Percentiles rank a stretch among this genome's conserved stretches.
Conservation (phyloP, 2,329 filamentous ascomycete genomes). For the Exophiala lecanii-corni region DNA sequence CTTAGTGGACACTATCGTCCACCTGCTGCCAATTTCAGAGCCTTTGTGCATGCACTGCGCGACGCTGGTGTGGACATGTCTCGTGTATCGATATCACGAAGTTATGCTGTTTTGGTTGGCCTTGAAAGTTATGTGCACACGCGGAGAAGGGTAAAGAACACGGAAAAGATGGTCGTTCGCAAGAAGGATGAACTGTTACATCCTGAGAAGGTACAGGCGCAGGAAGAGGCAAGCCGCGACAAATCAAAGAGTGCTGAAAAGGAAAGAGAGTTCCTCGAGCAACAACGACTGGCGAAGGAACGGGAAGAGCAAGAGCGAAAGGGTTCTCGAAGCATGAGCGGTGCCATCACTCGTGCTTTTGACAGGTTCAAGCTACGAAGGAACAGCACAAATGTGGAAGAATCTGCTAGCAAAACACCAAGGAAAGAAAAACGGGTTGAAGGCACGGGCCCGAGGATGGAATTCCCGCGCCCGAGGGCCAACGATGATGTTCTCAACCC, state of each 20-base stretch:
- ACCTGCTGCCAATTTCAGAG: slow-evolving; percentile 73
- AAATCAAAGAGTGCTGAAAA: slow-evolving; percentile 59
- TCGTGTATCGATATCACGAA: slow-evolving; percentile 71
- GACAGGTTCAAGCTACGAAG: slow-evolving; percentile 5
- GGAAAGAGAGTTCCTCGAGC: slow-evolving; percentile 49
- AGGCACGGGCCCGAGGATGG: slow-evolving; percentile 28
- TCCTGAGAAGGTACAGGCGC: slow-evolving; percentile 52
- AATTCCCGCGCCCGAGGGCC: slow-evolving; percentile 27
- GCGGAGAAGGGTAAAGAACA: slow-evolving; percentile 58
- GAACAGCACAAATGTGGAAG: slow-evolving; percentile 2
- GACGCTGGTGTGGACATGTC: slow-evolving; percentile 73
- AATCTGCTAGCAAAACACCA: not conserved
- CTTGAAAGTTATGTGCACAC: slow-evolving; percentile 74
- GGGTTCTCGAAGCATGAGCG: slow-evolving; percentile 3
- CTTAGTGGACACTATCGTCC: slow-evolving; percentile 41
- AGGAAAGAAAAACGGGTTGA: slow-evolving; percentile 15
- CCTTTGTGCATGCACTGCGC: slow-evolving; percentile 70
- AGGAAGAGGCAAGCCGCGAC: slow-evolving; percentile 48
- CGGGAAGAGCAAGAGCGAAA: slow-evolving; percentile 9
- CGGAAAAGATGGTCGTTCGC: slow-evolving; percentile 48
- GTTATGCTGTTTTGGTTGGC: slow-evolving; percentile 76
- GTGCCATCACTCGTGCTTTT: slow-evolving; percentile 10
- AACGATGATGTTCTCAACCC: slow-evolving; percentile 18
- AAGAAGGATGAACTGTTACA: slow-evolving; percentile 57
- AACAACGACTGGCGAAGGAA: slow-evolving; percentile 16